Evolutionary conservation across 345 rosid species (phyloP), one percentile per base, ranked within the genome.

Genomic region (Carallia pectinifolia): DNA sequence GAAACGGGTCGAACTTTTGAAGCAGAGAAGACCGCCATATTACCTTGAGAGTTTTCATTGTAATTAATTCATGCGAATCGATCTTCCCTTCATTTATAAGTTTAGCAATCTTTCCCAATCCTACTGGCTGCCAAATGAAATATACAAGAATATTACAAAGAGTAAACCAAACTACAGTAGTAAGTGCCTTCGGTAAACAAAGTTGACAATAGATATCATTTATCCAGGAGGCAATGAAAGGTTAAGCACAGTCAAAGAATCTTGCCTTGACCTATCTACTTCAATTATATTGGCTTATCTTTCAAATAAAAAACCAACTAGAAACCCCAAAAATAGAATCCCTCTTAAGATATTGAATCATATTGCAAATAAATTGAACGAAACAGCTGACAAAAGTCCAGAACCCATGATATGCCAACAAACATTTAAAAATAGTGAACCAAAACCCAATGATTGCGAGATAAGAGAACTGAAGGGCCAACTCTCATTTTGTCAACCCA

Each of bases 41-140:
- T 76, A 90, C 98, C 94, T 87, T 92, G 82, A 95, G 99, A 61
- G 88, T 92, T 81, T 95, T 95, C 98, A 92, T 95, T 2, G 99
- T 95, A 68, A 95, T 89, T 65, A 95, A 68, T 71, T 92, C 98
- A 81, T 91, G 96, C n/a, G 97, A 92, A 80, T 92, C 99, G 44
- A 95, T 95, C 85, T 90, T 77, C 79, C 99, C 97, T 30, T 87
- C 88, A 68, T 90, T 92, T 72, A 95, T 95, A 72, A 92, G 92
- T 67, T 84, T 82, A 38, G 96, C 98, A 38, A 92, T 92, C 87
- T 95, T 95, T 38, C 97, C 94, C 76, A 95, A 66, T 31, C 99
- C 99, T 29, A 89, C 96, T 0, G 98, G 99, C 99, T 95, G 91
- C 81, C 68, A 79, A 13, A 23, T 23, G 16, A 56, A 56, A 68